Evolutionary conservation across 371 early-diverging fungal species (phyloP).

Genomic region (Syncephalastrum racemosum): DNA sequence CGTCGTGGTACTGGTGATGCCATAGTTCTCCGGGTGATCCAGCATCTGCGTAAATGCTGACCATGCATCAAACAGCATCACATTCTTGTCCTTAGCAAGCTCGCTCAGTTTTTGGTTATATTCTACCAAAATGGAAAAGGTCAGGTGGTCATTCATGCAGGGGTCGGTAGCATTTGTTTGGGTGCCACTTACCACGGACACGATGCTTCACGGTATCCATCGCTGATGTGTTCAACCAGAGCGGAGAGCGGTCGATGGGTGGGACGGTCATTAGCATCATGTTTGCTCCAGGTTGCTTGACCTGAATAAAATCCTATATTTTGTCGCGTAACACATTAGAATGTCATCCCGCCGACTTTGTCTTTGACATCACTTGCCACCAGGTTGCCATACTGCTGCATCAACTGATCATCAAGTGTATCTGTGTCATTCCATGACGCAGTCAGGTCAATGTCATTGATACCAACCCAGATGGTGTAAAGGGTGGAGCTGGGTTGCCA

Average conservation of each 20-base stretch:
- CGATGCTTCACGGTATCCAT: constrained; percentile 11
- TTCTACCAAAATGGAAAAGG: constrained; percentile 11
- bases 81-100: constrained; percentile 11
- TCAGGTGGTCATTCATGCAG: constrained; percentile 2
- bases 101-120: constrained; percentile 25
- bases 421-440: constrained; percentile 20
- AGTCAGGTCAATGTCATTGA: constrained; percentile 41
- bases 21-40: constrained; percentile 20
- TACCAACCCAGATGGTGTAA: constrained; percentile 38
- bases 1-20: constrained; percentile 14
- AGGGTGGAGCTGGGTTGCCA: constrained; percentile 19
- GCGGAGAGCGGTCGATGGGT: constrained; percentile 36
- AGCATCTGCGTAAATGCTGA: constrained; percentile 23
- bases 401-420: constrained; percentile 20
- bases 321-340: not conserved
- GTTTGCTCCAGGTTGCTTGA: constrained; percentile 3
- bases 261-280: constrained; percentile 37
- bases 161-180: not conserved
- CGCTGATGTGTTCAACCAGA: constrained; percentile 14
- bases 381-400: constrained; percentile 18
- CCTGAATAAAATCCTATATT: constrained; percentile 17
- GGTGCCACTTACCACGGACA: constrained; percentile 19
- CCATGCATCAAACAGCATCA: constrained; percentile 32
- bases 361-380: constrained; percentile 17
- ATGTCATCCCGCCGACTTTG: not conserved